phyloP scores from a whole-genome alignment of 1,284 basidiomycete species.

The Ganoderma lingzhi region DNA sequence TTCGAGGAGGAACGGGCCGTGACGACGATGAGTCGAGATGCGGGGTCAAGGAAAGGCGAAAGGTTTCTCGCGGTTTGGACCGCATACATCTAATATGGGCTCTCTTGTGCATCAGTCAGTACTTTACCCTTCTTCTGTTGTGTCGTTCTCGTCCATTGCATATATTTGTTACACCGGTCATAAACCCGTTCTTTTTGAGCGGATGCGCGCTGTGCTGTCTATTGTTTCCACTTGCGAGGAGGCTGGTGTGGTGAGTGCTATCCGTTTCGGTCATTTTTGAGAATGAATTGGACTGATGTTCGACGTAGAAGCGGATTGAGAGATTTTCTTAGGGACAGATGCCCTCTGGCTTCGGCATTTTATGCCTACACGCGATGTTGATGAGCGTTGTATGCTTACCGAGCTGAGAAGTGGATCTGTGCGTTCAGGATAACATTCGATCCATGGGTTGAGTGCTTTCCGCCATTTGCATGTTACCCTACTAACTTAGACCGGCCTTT shows the following conservation, averaged over 20 bases:
- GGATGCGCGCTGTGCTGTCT: background rate
- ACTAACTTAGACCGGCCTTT: too few species aligned
- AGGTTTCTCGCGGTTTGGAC: background rate
- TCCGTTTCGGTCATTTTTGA: background rate
- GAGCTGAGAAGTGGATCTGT: too few species aligned
- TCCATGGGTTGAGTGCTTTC: too few species aligned
- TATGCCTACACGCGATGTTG: too few species aligned
- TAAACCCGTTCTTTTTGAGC: background rate
- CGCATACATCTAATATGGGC: background rate
- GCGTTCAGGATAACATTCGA: too few species aligned
- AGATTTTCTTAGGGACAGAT: too few species aligned
- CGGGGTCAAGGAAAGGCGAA: background rate
- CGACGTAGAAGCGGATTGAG: too few species aligned
- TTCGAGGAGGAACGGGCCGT: constrained; percentile 5
- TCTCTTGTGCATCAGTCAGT: constrained; percentile 3
- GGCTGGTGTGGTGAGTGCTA: background rate
- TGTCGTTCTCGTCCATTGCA: background rate
- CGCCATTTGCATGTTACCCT: too few species aligned
- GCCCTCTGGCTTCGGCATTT: too few species aligned
- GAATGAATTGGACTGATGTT: background rate
- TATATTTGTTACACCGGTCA: constrained; percentile 2
- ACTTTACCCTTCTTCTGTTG: background rate
- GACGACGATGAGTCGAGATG: background rate
- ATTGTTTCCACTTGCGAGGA: background rate
- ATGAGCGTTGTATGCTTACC: too few species aligned